phyloP scores from a whole-genome alignment of 352 stramenopile species.

The Thalassiosira exigua region DNA sequence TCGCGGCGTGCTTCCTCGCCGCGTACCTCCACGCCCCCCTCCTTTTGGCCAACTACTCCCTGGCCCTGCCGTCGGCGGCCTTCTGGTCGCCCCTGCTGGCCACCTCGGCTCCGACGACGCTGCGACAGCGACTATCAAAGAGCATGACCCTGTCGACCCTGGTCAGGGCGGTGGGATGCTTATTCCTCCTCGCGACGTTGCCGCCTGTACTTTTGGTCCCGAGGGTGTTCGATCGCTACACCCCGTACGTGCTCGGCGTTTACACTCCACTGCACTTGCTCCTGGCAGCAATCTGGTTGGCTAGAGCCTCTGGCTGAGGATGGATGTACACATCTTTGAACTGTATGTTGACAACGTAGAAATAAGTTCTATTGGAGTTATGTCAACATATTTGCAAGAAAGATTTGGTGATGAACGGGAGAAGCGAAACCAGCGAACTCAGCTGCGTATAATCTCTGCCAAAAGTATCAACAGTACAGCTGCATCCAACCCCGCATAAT shows the following conservation, averaged over 20 bases:
- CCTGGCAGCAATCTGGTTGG: conserved; percentile 57
- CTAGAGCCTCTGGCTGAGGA: too few species aligned
- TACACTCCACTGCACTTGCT: conserved; percentile 75
- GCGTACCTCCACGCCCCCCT: conserved; percentile 75
- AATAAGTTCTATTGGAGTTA: too few species aligned
- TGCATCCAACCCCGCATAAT: conserved; percentile 63
- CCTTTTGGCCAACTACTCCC: conserved; percentile 71
- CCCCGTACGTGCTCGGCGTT: conserved; percentile 57
- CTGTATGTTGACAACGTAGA: too few species aligned
- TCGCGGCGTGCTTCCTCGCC: conserved; percentile 57
- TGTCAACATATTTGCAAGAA: too few species aligned
- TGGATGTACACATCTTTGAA: too few species aligned
- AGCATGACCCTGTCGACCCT: conserved; percentile 13
- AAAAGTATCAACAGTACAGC: conserved; percentile 52
- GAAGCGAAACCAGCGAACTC: too few species aligned
- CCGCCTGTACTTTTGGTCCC: conserved; percentile 68
- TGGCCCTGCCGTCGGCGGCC: conserved; percentile 69
- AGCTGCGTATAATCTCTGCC: conserved; percentile 36
- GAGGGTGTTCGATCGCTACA: conserved; percentile 63
- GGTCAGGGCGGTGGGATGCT: conserved; percentile 1
- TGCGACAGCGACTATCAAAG: neutral
- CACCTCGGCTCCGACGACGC: conserved; percentile 51
- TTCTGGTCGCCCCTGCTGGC: conserved; percentile 73
- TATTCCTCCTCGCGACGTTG: conserved; percentile 49
- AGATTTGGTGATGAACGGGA: too few species aligned